Conservation (phyloP, 176 grass and related monocot species). For the Aechmea fasciata region DNA sequence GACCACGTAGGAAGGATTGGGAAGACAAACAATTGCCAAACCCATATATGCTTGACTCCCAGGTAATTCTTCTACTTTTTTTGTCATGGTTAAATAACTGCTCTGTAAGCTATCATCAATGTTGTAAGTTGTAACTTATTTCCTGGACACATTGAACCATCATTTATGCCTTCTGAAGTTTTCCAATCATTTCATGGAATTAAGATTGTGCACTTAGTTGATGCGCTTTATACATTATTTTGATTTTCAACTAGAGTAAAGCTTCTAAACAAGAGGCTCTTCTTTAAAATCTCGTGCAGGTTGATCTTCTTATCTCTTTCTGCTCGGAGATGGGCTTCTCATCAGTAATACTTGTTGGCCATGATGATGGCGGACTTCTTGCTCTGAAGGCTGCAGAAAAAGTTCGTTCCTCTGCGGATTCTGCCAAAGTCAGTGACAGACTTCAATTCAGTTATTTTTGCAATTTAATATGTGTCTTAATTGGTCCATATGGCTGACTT, state of each 20-base stretch:
- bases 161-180: no score
- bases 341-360: conserved; percentile 83
- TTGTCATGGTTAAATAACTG: background rate
- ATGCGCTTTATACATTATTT: background rate
- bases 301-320: conserved; percentile 90
- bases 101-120: background rate
- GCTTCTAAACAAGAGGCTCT: background rate
- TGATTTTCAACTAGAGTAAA: background rate
- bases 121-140: background rate
- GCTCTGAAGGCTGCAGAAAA: conserved; percentile 73
- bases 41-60: conserved; percentile 82
- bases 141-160: no score
- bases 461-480: background rate
- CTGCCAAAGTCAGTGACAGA: conserved; percentile 35
- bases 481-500: background rate
- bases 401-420: conserved; percentile 32
- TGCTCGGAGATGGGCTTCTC: conserved; percentile 67
- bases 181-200: background rate
- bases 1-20: conserved; percentile 86
- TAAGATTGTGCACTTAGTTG: background rate
- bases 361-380: conserved; percentile 93
- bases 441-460: conserved; percentile 4
- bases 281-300: conserved; percentile 46
- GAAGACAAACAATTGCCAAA: conserved; percentile 67
- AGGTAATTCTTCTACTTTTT: conserved; percentile 47